Evolutionary conservation across 371 early-diverging fungal species (phyloP).

Genomic region (Mortierella sp.): DNA sequence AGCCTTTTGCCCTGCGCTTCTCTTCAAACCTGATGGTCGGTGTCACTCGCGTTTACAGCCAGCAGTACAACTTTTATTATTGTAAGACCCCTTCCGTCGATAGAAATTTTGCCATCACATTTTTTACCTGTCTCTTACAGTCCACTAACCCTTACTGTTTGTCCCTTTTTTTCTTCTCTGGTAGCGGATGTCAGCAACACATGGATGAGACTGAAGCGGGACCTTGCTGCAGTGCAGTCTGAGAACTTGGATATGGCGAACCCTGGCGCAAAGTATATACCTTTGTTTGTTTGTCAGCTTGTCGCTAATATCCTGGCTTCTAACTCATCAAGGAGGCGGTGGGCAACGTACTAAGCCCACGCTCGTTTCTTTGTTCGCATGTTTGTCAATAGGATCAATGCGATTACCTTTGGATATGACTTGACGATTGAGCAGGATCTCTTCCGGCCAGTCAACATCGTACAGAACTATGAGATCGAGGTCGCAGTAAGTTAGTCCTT

Average conservation of each 20-base stretch:
- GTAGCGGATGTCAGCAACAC: slow-evolving; percentile 51
- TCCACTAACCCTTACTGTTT: background rate
- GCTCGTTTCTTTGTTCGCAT: background rate
- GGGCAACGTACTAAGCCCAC: background rate
- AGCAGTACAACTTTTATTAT: slow-evolving; percentile 62
- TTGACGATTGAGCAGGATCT: slow-evolving; percentile 28
- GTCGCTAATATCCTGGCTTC: too few relatives aligned
- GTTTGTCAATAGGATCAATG: slow-evolving; percentile 8
- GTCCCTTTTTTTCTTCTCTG: background rate
- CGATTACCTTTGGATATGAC: slow-evolving; percentile 50
- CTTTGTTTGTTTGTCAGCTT: background rate
- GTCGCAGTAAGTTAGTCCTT: slow-evolving; percentile 13
- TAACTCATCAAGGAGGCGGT: background rate
- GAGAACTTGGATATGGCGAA: slow-evolving; percentile 38
- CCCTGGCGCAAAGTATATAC: slow-evolving; percentile 33
- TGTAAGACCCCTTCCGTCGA: slow-evolving; percentile 10
- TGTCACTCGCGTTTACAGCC: slow-evolving; percentile 62
- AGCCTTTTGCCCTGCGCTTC: slow-evolving; percentile 69
- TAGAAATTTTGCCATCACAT: background rate
- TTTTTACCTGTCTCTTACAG: background rate
- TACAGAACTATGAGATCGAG: slow-evolving; percentile 31
- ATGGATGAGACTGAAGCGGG: slow-evolving; percentile 49
- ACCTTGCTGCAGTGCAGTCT: slow-evolving; percentile 30
- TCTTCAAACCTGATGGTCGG: slow-evolving; percentile 69
- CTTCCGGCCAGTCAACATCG: slow-evolving; percentile 1